phyloP scores from a whole-genome alignment of 495 filamentous ascomycete genomes.

The Hypoxylon lenormandii region DNA sequence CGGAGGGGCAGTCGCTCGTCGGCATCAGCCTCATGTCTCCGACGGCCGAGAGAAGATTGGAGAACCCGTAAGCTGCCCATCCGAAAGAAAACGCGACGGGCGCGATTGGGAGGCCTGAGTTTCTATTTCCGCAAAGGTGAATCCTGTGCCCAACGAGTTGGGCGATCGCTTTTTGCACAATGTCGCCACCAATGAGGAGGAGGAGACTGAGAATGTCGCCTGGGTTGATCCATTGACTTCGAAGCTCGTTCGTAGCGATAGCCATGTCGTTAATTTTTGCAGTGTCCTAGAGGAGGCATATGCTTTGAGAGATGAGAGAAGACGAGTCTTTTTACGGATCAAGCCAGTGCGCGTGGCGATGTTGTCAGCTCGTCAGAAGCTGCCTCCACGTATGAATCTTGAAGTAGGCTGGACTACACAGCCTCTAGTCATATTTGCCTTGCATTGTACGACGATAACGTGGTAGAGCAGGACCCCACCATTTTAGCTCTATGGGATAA shows the following conservation, averaged over 20 bases:
- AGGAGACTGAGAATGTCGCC: constrained; percentile 60
- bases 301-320: too few relatives aligned
- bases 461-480: too few relatives aligned
- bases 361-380: too few relatives aligned
- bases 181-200: constrained; percentile 64
- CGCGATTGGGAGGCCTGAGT: constrained; percentile 38
- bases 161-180: constrained; percentile 63
- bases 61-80: constrained; percentile 63
- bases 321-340: too few relatives aligned
- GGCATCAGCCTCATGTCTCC: constrained; percentile 63
- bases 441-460: too few relatives aligned
- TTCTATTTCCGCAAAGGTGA: background rate
- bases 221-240: constrained; percentile 5
- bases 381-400: too few relatives aligned
- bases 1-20: constrained; percentile 47
- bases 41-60: constrained; percentile 54
- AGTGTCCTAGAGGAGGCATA: too few relatives aligned
- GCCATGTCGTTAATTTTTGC: too few relatives aligned
- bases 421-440: too few relatives aligned
- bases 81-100: constrained; percentile 68
- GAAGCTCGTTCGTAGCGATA: background rate
- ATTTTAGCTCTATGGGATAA: too few relatives aligned
- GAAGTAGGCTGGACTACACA: too few relatives aligned
- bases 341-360: too few relatives aligned
- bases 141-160: constrained; percentile 52